Base-by-base conservation (phyloP, 148 eudicot species). In the Polygonum maritimum region DNA sequence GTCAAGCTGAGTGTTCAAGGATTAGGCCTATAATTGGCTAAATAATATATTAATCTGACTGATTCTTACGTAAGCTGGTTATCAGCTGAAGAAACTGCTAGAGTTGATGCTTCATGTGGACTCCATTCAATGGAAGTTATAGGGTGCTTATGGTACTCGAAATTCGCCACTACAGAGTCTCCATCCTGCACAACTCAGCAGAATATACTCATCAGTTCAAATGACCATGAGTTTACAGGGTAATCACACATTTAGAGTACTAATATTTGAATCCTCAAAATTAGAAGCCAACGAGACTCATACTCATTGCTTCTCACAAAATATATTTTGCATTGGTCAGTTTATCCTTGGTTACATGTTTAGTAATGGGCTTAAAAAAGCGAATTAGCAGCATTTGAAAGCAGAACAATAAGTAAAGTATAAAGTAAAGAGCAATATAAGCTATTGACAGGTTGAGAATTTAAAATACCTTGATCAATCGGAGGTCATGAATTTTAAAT, bases 71-170 rank as follows among this genome's bases (percentile, higher is more conserved):
- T 91, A 67, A 95, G 83, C 80, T 90, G 99, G 86, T 95, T 87
- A 78, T 95, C 99, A 0, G 98, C 78, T 78, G 99, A 95, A 74
- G 94, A 80, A 73, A 91, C 97, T 41, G 98, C 91, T 80, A 95
- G 81, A 51, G 97, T 89, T 47, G 99, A 92, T 40, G 87, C 87
- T 84, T 92, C 98, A 71, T 92, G 99, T 7, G 97, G 92, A 77
- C 98, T 92, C 99, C 99, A 95, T 81, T 95, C 98, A 49, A 95
- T 91, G 38, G 99, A 95, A 72, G 99, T 95, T 76, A 95, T 88
- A 13, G 99, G 97, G 75, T 87, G 92, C 65, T 91, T 95, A 79
- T 95, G 99, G 84, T 95, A 91, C 58, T 87, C 87, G 78, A 92
- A 95, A 76, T 91, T 91, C 4, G 97, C 97, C 67, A 89, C 91